phyloP scores from a whole-genome alignment of 2,329 filamentous ascomycete genomes.

The Magnaporthiopsis poae region DNA sequence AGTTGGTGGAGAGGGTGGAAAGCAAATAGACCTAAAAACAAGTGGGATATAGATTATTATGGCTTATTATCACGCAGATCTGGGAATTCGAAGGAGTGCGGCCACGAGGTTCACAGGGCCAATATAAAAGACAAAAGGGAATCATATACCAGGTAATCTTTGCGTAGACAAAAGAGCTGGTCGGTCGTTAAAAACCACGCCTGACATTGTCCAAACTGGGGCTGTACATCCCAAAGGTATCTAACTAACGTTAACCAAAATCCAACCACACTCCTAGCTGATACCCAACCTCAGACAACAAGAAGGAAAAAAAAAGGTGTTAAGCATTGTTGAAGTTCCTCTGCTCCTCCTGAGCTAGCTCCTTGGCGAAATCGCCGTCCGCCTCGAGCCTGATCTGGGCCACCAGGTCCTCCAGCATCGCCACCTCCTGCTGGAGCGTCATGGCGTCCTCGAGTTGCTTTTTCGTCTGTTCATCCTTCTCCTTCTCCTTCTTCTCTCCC shows the following conservation, averaged over 20 bases:
- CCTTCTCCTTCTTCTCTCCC: conserved; percentile 12
- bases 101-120: too few species aligned
- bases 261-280: background rate
- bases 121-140: too few species aligned
- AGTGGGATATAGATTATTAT: background rate
- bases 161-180: background rate
- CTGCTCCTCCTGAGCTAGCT: conserved; percentile 26
- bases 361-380: conserved; percentile 37
- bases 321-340: conserved; percentile 1
- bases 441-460: conserved; percentile 15
- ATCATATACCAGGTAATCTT: background rate
- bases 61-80: too few species aligned
- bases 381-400: conserved; percentile 32
- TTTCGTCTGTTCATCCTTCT: conserved; percentile 16
- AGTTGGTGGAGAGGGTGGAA: conserved; percentile 64
- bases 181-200: background rate
- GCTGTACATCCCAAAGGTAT: background rate
- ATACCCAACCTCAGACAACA: too few species aligned
- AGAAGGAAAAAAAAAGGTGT: background rate
- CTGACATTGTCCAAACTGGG: background rate
- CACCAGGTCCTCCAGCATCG: conserved; percentile 28
- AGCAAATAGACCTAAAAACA: conserved; percentile 25
- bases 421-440: conserved; percentile 27
- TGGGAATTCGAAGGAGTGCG: too few species aligned
- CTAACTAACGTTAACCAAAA: background rate